Conservation (phyloP, 78 protist genomes). For the Emiliania huxleyi region DNA sequence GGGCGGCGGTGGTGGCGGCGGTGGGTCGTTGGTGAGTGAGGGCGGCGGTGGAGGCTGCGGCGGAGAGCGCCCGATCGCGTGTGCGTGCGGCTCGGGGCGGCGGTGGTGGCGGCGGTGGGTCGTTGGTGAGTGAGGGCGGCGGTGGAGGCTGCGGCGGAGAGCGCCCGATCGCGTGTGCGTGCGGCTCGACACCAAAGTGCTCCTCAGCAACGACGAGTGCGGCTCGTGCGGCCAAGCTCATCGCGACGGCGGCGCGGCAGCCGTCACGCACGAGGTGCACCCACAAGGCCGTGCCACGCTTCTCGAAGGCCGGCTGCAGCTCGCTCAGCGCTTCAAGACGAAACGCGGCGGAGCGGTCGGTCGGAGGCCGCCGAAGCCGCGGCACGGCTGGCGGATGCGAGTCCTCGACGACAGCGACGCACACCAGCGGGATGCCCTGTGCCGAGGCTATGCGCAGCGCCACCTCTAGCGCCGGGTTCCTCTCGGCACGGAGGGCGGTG, state of each 20-base stretch:
- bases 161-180: not conserved
- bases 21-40: no score
- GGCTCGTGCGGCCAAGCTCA: not conserved
- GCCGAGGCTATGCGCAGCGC: not conserved
- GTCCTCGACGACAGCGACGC: not conserved
- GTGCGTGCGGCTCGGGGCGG: not conserved
- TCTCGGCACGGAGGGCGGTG: not conserved
- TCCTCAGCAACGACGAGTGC: not conserved
- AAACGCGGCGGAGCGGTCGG: not conserved
- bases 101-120: no score
- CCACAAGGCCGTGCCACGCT: not conserved
- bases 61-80: not conserved
- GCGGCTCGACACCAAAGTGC: not conserved
- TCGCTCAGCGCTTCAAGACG: not conserved
- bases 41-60: no score
- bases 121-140: no score
- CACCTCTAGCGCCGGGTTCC: not conserved
- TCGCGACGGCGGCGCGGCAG: not conserved
- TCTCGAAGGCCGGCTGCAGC: not conserved
- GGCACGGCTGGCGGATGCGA: not conserved
- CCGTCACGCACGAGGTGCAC: not conserved
- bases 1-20: no score
- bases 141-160: no score
- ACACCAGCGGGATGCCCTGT: not conserved
- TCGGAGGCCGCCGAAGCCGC: not conserved